Conservation (phyloP, 225 moss, liverwort and hornwort genomes). For the Physcomitrellopsis africana region DNA sequence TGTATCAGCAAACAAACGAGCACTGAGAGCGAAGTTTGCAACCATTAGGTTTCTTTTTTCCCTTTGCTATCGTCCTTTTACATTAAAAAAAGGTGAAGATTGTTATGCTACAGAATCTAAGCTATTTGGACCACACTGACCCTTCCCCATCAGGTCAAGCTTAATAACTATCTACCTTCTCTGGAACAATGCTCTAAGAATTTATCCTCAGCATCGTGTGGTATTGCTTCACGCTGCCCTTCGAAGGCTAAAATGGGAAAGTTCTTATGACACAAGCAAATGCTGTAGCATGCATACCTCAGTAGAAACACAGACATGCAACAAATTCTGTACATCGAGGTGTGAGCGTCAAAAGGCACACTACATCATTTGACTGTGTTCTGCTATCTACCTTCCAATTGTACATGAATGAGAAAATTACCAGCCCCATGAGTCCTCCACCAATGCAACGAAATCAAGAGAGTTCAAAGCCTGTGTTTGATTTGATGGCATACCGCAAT, state of each 20-base stretch:
- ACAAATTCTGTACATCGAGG: slow-evolving; percentile 25
- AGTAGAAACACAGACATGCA: slow-evolving; percentile 25
- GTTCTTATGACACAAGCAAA: slow-evolving; percentile 12
- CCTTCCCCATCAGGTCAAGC: no score
- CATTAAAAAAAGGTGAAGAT: no score
- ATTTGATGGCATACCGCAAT: slow-evolving; percentile 78
- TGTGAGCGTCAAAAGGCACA: not conserved
- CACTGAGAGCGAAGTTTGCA: no score
- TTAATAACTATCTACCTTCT: not conserved
- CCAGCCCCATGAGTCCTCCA: slow-evolving; percentile 7
- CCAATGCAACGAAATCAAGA: slow-evolving; percentile 41
- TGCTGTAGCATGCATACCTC: slow-evolving; percentile 11
- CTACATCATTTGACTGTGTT: not conserved
- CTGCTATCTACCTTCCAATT: slow-evolving; percentile 26
- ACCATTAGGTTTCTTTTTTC: no score
- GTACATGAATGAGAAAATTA: slow-evolving; percentile 22
- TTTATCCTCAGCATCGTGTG: not conserved
- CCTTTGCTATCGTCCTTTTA: no score
- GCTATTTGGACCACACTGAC: no score
- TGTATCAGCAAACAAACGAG: no score
- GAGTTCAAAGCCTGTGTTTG: slow-evolving; percentile 90
- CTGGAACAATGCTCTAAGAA: no score
- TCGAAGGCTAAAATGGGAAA: slow-evolving; percentile 22
- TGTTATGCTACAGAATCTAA: no score
- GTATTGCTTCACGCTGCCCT: slow-evolving; percentile 27